Conservation (phyloP, 2,329 filamentous ascomycete species). For the Acrocalymma vagum region DNA sequence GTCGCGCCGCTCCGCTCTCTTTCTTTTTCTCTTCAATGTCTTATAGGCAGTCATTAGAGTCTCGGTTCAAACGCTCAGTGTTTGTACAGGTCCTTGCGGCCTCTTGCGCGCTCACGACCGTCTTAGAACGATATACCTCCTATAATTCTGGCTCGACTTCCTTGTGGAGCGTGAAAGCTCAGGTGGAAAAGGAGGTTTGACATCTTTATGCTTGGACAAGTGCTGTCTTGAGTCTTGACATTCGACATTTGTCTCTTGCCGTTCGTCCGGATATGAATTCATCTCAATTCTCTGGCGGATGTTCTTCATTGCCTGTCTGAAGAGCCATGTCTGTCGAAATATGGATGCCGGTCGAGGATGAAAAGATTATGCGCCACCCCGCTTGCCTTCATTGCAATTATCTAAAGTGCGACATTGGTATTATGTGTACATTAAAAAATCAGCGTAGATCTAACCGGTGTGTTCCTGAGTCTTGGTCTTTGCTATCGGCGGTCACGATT, state of each 20-base stretch:
- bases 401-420: too few species aligned
- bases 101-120: slow-evolving; percentile 98
- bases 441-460: too few species aligned
- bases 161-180: slow-evolving; percentile 54
- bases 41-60: slow-evolving; percentile 95
- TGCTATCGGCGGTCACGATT: slow-evolving; percentile 7
- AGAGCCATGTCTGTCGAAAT: too few species aligned
- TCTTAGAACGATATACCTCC: slow-evolving; percentile 81
- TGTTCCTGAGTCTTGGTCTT: background rate
- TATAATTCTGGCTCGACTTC: slow-evolving; percentile 60
- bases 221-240: background rate
- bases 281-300: too few species aligned
- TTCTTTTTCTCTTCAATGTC: slow-evolving; percentile 73
- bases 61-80: slow-evolving; percentile 93
- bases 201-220: slow-evolving; percentile 21
- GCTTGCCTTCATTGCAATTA: too few species aligned
- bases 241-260: too few species aligned
- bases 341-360: too few species aligned
- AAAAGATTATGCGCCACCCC: too few species aligned
- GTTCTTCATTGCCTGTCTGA: too few species aligned
- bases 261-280: too few species aligned
- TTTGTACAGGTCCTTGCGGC: slow-evolving; percentile 85
- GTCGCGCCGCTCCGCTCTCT: slow-evolving; percentile 39
- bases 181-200: slow-evolving; percentile 54
- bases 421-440: too few species aligned